Evolutionary conservation across 345 rosid genomes (phyloP).

Genomic region (Ceriops zippeliana): DNA sequence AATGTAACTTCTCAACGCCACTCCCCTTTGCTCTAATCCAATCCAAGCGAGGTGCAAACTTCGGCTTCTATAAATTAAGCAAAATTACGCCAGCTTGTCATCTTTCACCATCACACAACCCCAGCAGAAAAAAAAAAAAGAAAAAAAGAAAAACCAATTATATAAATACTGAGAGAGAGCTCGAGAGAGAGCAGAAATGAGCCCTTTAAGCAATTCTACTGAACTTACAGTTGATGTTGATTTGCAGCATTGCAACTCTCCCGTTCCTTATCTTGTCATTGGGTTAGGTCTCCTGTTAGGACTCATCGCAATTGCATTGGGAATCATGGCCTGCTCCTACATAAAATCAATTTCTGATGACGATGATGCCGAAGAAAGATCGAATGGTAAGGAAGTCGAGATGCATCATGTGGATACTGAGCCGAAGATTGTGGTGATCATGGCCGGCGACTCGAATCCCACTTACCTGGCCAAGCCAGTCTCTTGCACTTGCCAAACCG

Average conservation of each 20-base stretch:
- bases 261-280: neutral
- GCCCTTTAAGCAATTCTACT: neutral
- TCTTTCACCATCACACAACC: neutral
- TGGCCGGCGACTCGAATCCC: neutral
- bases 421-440: neutral
- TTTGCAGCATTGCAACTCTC: neutral
- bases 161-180: neutral
- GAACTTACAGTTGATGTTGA: neutral
- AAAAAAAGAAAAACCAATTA: too few species aligned
- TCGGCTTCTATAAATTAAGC: neutral
- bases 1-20: neutral
- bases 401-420: neutral
- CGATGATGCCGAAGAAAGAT: neutral
- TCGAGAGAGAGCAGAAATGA: neutral
- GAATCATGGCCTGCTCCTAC: constrained; percentile 3
- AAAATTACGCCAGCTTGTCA: neutral
- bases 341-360: neutral
- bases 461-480: constrained; percentile 2
- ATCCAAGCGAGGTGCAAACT: neutral
- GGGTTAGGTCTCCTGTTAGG: neutral
- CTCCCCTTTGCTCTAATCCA: neutral
- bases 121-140: too few species aligned
- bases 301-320: neutral
- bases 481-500: neutral
- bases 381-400: neutral